phyloP scores from a whole-genome alignment of 2,329 filamentous ascomycete genomes.

The Teratosphaeria epicoccoides region DNA sequence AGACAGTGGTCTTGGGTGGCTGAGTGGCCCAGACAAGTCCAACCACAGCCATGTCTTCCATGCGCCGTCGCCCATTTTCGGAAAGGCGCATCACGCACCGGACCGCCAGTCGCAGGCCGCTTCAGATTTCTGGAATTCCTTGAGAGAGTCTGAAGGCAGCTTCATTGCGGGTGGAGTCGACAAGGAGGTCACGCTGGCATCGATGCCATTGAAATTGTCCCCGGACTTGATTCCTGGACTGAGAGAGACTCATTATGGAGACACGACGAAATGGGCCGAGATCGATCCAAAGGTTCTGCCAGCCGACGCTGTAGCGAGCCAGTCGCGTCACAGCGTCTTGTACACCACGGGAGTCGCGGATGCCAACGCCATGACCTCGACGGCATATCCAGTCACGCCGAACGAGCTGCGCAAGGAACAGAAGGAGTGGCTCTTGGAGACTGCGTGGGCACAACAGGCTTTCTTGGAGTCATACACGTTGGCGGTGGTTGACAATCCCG shows the following conservation, averaged over 20 bases:
- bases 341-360: constrained; percentile 17
- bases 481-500: constrained; percentile 50
- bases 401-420: constrained; percentile 50
- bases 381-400: constrained; percentile 30
- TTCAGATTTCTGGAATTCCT: constrained; percentile 16
- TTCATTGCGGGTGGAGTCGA: not conserved
- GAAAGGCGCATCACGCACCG: constrained; percentile 13
- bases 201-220: constrained; percentile 5
- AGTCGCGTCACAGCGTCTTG: constrained; percentile 21
- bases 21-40: constrained; percentile 50
- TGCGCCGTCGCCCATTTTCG: constrained; percentile 37
- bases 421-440: constrained; percentile 57
- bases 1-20: constrained; percentile 57
- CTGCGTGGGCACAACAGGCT: constrained; percentile 57
- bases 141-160: constrained; percentile 15
- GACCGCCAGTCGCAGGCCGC: constrained; percentile 13
- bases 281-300: constrained; percentile 6
- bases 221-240: constrained; percentile 11
- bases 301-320: not conserved
- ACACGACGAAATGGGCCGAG: constrained; percentile 12
- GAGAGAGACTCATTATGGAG: constrained; percentile 9
- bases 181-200: constrained; percentile 13
- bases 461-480: constrained; percentile 59
- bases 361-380: not conserved
- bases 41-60: constrained; percentile 38